These are phyloP conservation scores for Ammopiptanthus mongolicus DNA, from an alignment of 306 rosid species.

Conservation along the genomic window DNA sequence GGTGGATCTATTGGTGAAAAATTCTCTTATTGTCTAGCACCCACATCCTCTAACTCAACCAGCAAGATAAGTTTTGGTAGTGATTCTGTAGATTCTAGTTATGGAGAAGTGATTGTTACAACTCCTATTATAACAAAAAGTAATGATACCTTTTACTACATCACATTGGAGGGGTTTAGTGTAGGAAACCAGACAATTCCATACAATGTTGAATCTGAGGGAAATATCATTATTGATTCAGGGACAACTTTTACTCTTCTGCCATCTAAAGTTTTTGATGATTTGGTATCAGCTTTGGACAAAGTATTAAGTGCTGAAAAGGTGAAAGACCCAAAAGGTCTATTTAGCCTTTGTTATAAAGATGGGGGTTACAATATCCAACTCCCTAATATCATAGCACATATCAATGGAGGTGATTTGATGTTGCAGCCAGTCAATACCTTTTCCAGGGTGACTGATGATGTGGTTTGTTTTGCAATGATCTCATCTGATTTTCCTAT, in stretches of 20 bases:
- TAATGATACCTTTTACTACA: constrained; percentile 12
- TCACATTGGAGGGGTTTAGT: constrained; percentile 44
- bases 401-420: constrained; percentile 54
- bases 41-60: neutral
- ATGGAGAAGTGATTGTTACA: neutral
- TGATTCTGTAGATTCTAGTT: constrained; percentile 16
- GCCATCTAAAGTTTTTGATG: constrained; percentile 12
- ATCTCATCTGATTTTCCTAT: neutral
- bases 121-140: constrained; percentile 28
- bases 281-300: constrained; percentile 26
- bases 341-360: constrained; percentile 34
- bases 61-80: constrained; percentile 52
- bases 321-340: constrained; percentile 32
- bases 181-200: constrained; percentile 37
- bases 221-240: constrained; percentile 48
- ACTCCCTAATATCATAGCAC: constrained; percentile 36
- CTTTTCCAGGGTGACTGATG: constrained; percentile 23
- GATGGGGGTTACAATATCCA: neutral
- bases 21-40: constrained; percentile 56
- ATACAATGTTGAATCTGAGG: neutral
- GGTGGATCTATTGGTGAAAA: neutral
- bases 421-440: constrained; percentile 27
- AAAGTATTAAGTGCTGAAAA: constrained; percentile 2
- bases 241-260: constrained; percentile 47
- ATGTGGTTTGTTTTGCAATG: constrained; percentile 37